Percentiles rank a stretch among this genome's conserved stretches.
Evolutionary conservation across 2,329 filamentous ascomycete species (phyloP).

Genomic region (Trichophyton simii): DNA sequence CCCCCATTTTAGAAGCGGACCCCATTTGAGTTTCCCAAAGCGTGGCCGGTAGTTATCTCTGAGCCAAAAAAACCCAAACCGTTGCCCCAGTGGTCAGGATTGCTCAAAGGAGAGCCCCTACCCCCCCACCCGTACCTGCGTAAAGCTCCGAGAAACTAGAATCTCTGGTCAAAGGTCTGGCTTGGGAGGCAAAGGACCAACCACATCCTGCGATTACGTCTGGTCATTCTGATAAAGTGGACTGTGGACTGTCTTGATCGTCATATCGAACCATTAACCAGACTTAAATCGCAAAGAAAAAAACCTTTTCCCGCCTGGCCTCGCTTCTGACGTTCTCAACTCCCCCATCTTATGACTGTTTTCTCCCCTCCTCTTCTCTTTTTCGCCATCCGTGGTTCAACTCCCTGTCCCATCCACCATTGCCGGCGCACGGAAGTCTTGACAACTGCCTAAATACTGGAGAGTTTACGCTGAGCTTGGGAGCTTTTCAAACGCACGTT

Average conservation of each 20-base stretch:
- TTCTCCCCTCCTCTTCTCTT: neutral
- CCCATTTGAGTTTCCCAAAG: slow-evolving; percentile 1
- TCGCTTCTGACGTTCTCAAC: neutral
- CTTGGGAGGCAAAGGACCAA: neutral
- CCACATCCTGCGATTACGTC: neutral
- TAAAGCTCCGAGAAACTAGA: neutral
- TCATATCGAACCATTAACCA: slow-evolving; percentile 1
- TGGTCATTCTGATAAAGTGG: neutral
- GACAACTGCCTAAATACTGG: neutral
- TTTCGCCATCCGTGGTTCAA: neutral
- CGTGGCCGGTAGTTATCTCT: neutral
- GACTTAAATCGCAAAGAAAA: neutral
- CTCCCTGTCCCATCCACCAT: neutral
- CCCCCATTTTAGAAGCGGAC: neutral
- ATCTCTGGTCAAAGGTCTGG: neutral
- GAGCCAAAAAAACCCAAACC: neutral
- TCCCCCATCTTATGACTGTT: neutral
- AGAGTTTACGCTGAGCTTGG: neutral
- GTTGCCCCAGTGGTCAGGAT: neutral
- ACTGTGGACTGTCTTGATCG: neutral
- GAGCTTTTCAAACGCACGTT: neutral
- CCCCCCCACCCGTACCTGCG: slow-evolving; percentile 3
- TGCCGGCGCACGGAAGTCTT: neutral
- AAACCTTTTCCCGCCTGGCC: neutral
- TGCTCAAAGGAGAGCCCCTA: neutral